Conservation (phyloP, 352 stramenopile species). For the Aphanomyces euteiches region DNA sequence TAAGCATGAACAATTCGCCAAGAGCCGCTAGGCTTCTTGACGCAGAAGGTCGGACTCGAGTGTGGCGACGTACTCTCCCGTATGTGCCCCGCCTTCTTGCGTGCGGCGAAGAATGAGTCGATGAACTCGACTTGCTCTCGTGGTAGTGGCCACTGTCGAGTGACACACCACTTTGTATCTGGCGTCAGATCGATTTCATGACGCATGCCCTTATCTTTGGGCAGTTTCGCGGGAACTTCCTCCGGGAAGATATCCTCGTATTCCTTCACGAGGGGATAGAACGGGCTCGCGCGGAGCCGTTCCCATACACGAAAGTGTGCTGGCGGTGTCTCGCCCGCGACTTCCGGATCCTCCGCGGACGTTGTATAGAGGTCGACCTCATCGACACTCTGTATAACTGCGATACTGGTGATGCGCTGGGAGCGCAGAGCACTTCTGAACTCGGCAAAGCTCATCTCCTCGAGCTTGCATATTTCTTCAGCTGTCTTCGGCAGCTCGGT, state of each 20-base stretch:
- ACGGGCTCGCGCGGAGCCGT: background rate
- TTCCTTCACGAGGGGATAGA: background rate
- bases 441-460: no score
- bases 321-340: no score
- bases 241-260: background rate
- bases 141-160: constrained; percentile 31
- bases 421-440: no score
- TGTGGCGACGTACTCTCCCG: constrained; percentile 33
- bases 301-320: background rate
- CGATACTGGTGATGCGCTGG: no score
- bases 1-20: constrained; percentile 40
- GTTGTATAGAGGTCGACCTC: no score
- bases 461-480: no score
- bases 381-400: no score
- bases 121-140: constrained; percentile 32
- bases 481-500: no score
- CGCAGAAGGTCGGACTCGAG: constrained; percentile 34
- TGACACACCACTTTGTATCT: constrained; percentile 13
- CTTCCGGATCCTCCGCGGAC: no score
- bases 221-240: background rate
- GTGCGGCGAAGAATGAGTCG: constrained; percentile 16
- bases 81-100: constrained; percentile 25
- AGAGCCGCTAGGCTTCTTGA: constrained; percentile 32
- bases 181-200: constrained; percentile 29
- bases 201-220: background rate